Evolutionary conservation across 306 rosid species (phyloP), one percentile per base, ranked within the genome.

Genomic region (Notholithocarpus densiflorus): DNA sequence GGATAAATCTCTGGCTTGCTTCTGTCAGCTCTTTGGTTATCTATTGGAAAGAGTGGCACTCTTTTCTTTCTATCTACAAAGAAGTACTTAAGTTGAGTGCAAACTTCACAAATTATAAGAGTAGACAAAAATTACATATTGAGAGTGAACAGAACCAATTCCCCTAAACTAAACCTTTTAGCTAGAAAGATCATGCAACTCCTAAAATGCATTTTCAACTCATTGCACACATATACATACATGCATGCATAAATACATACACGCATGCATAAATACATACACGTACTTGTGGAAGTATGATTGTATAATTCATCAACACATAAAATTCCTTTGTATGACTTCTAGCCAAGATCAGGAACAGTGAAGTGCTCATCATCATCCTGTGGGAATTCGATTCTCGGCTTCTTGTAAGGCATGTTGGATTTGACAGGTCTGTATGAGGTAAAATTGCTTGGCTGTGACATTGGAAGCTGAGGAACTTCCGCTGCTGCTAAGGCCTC

Each of bases 261-360:
- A 71, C 45, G 45, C 80, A 23, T 19, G 59, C 75, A 70, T 62
- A 75, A 76, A 72, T 45, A 78, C 56, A 81, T 31, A 70, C 20
- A 52, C 75, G 76, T 81, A 20, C 71, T 74, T 20, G 29, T 56
- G 73, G 80, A 79, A 82, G 79, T 71, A 72, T 60, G 80, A 60
- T 72, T 77, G 78, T 62, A 75, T 82, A 87, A 68, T 52, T 64
- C 59, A 77, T 75, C 64, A 76, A 55, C 48, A 73, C 75, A 74
- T 45, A 73, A 65, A 73, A 71, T 56, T 37, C 34, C 31, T 69
- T 43, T 48, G 15, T 32, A 10, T 64, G n/a, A 57, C 48, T 48
- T 79, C 89, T 75, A 83, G 2, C 98, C 98, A 74, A 94, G 97
- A 86, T 94, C 98, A 55, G 98, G 98, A 65, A 94, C 97, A 0